Percentiles rank a stretch among this genome's conserved stretches.
phyloP scores from a whole-genome alignment of 176 grass and related monocot species.

The Aegilops longissima region DNA sequence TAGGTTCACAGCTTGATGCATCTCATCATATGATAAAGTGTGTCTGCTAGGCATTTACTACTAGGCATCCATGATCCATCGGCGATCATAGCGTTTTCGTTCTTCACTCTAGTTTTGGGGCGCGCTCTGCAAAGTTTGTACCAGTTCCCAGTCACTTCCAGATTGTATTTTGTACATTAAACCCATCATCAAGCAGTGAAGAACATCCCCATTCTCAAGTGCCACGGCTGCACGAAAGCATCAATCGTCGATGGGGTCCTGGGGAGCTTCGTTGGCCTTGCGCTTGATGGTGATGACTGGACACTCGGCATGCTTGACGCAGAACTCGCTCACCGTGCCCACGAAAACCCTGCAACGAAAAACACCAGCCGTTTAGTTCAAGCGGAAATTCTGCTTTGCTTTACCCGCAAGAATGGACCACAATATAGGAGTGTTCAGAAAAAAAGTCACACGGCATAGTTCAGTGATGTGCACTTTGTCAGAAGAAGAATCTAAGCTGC shows the following conservation, averaged over 20 bases:
- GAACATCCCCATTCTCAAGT: constrained; percentile 40
- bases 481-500: constrained; percentile 7
- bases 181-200: constrained; percentile 48
- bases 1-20: constrained; percentile 51
- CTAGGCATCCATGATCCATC: background rate
- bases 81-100: constrained; percentile 18
- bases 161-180: constrained; percentile 53
- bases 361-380: background rate
- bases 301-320: constrained; percentile 89
- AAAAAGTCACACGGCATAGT: background rate
- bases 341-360: constrained; percentile 74
- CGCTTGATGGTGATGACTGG: constrained; percentile 93
- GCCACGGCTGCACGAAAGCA: background rate
- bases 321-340: constrained; percentile 89
- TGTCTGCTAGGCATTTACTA: background rate
- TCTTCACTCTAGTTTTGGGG: constrained; percentile 68
- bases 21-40: constrained; percentile 29
- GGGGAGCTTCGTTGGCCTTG: constrained; percentile 71
- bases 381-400: background rate
- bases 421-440: background rate
- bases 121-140: constrained; percentile 23
- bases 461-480: background rate
- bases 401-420: background rate
- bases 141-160: constrained; percentile 35
- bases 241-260: constrained; percentile 84